Conservation (phyloP, 2,329 filamentous ascomycete species). For the Dothideomycetes sp. region DNA sequence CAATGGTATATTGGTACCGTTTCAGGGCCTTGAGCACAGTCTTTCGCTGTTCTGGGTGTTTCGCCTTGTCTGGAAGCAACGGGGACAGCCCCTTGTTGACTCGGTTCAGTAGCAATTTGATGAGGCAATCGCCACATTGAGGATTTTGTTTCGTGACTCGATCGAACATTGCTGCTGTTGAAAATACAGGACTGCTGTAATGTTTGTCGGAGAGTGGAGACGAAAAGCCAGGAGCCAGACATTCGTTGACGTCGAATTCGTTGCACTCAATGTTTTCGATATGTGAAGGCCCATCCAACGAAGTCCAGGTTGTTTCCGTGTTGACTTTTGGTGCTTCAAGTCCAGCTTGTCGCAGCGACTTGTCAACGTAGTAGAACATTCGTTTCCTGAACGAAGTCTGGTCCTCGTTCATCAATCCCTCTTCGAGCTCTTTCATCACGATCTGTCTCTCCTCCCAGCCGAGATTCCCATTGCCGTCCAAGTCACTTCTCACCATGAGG, state of each 20-base stretch:
- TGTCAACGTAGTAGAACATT: conserved; percentile 28
- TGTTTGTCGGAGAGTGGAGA: conserved; percentile 23
- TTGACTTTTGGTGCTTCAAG: conserved; percentile 30
- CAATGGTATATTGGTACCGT: conserved; percentile 31
- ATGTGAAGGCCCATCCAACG: conserved; percentile 29
- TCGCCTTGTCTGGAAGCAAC: conserved; percentile 22
- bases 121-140: conserved; percentile 31
- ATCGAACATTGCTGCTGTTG: conserved; percentile 28
- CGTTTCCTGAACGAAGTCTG: conserved; percentile 22
- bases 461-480: conserved; percentile 28
- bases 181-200: conserved; percentile 26
- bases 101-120: conserved; percentile 29
- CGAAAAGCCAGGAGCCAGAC: conserved; percentile 31
- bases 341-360: conserved; percentile 26
- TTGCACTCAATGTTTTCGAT: conserved; percentile 30
- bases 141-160: conserved; percentile 27
- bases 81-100: conserved; percentile 25
- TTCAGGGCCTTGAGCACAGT: conserved; percentile 27
- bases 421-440: conserved; percentile 25
- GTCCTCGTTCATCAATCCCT: conserved; percentile 24
- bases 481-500: conserved; percentile 28
- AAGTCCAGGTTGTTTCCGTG: conserved; percentile 31
- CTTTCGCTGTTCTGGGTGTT: conserved; percentile 22
- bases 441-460: conserved; percentile 28
- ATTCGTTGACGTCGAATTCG: conserved; percentile 31